Evolutionary conservation across 2,329 filamentous ascomycete species (phyloP).

Genomic region (Phaeosphaeria sp.): DNA sequence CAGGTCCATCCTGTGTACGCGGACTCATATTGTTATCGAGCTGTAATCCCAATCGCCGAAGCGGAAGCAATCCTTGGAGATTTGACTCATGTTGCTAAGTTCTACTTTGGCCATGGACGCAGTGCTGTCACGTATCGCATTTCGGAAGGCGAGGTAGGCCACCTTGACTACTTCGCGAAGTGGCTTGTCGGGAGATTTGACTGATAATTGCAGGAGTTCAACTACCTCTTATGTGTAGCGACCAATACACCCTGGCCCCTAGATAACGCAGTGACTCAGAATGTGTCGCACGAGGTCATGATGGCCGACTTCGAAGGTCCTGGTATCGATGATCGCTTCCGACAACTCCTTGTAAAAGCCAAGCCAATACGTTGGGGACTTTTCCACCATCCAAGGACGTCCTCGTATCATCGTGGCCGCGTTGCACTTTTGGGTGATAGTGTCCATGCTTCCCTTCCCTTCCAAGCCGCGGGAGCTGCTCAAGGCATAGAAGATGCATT

Average conservation of each 20-base stretch:
- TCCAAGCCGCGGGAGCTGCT: constrained; percentile 33
- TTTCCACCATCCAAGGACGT: constrained; percentile 24
- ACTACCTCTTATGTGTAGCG: not conserved
- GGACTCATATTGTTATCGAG: constrained; percentile 33
- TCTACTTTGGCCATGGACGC: constrained; percentile 26
- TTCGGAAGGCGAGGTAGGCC: not conserved
- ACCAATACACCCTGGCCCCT: not conserved
- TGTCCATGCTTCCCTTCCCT: constrained; percentile 28
- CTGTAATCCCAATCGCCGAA: constrained; percentile 42
- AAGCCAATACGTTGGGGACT: constrained; percentile 26
- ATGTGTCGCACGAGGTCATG: constrained; percentile 24
- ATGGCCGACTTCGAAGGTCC: constrained; percentile 21
- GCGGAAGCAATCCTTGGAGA: constrained; percentile 46
- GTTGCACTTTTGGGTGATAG: constrained; percentile 32
- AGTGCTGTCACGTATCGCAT: constrained; percentile 12
- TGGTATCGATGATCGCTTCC: constrained; percentile 13
- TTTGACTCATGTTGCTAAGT: constrained; percentile 34
- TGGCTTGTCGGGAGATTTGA: not conserved
- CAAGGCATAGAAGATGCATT: constrained; percentile 34
- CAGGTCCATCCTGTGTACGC: constrained; percentile 30
- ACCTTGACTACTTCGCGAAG: not conserved
- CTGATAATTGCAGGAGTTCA: not conserved
- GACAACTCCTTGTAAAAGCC: constrained; percentile 15
- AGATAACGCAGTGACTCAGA: constrained; percentile 6
- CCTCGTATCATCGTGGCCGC: constrained; percentile 23